Evolutionary conservation across 2,329 filamentous ascomycete species (phyloP), one percentile per base, ranked within the genome.

Genomic region (Sporothrix phasma): DNA sequence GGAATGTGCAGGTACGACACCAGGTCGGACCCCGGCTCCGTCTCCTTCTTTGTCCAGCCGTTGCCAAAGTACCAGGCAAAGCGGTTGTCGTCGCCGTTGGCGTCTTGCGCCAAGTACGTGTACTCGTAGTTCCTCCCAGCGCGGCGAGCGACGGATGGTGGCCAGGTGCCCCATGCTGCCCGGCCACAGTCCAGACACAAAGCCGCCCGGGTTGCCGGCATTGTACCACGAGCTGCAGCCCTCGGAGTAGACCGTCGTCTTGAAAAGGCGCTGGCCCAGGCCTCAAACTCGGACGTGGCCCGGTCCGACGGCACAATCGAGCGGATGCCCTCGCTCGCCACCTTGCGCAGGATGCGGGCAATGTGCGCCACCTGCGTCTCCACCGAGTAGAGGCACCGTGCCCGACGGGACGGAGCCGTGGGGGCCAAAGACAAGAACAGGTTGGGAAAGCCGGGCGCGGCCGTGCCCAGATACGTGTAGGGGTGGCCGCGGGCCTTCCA

Each of bases 401-500:
- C 69, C 69, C 4, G 67, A 66, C 8, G 61, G 39, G 1, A 67
- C 65, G 1, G 62, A 43, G 17, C 46, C 65, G 37, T 69, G 63
- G 24, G 69, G 68, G 3, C 69, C 69, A 8, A 66, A 45, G 1
- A 68, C 26, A 66, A 82, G 43, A 70, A 67, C 46, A 69, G 62
- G 53, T 70, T 70, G 34, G 69, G 69, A 10, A 69, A 68, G 2
- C 67, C 79, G 3, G 76, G 77, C 65, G 80, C 64, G 17, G 68
- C 66, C 1, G 64, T 31, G 39, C 68, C 68, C 10, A 69, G 39
- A 58, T 70, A 70, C 0, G 67, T 87, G 70, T 88, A 85, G 0
- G 88, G 87, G 65, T 84, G 88, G 0, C 85, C 86, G 66, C 79
- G 80, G 22, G 29, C 56, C 6, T 76, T 77, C 87, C 87, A 90